Evolutionary conservation across 2,329 filamentous ascomycete genomes (phyloP), one percentile per base, ranked within the genome.

Genomic region (Bipolaris cookei): DNA sequence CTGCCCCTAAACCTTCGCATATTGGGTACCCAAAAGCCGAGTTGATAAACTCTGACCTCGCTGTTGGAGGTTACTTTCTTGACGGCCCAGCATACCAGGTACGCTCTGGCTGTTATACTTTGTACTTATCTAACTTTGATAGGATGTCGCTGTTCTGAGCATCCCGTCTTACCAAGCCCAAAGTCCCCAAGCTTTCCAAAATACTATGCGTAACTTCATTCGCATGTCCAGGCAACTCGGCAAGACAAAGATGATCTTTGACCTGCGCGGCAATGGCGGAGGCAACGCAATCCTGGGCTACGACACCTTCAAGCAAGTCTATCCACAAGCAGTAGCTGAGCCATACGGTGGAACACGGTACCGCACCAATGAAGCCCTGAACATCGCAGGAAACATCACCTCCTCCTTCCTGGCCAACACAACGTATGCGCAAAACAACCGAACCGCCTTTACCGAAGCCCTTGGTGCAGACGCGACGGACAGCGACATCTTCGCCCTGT

Each of bases 221-320:
- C 72, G 77, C 0, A 73, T 77, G 38, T 80, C 80, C 11, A 79
- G 80, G 39, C 61, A 70, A 1, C 76, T 77, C 1, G 78, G 80
- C 2, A 87, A 86, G 68, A 84, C 78, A n/a, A 87, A 84, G 69
- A 77, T 90, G 4, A 79, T 90, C 28, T 83, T 90, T 56, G 88
- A 90, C 61, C 67, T 90, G 6, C 81, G 83, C 3, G 80, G 77
- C 2, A 91, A 90, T 61, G 78, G 78, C 0, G 88, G 88, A 37
- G 88, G 88, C 34, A 72, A 70, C 20, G 72, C 74, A 13, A 70
- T 75, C 23, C 69, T 78, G 4, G 78, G 73, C 49, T 78, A 76
- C 58, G 77, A 80, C 51, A 67, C 74, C 0, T 87, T 87, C 67
- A 79, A 79, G 32, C 81, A 84, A 63, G 78, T 86, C 42, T 85